Base-by-base conservation (phyloP, 345 rosid genomes). In the Isatis tinctoria region DNA sequence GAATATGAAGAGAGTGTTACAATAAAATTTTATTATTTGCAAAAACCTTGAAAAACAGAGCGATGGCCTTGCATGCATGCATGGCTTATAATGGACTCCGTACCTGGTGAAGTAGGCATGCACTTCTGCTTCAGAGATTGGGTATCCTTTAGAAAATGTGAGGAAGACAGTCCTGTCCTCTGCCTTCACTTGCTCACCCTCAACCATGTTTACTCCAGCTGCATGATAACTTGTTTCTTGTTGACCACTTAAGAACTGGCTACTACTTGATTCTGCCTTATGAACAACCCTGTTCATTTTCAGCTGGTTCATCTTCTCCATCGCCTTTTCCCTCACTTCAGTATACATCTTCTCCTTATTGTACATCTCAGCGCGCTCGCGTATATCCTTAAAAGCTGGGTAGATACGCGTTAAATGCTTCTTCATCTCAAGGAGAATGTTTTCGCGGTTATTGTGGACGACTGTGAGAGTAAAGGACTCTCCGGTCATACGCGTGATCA, bases 121-220 rank as follows among this genome's bases (percentile, higher is more conserved):
- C 33, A 91, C 75, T 81, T 89, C 97, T 16, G 72, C 60, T 47
- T 85, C 85, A 0, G 85, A 68, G 57, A 87, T 77, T 1, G 90
- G 90, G 70, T 89, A 89, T 4, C 97, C 97, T 76, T 75, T 87
- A 0, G 97, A 91, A 70, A 91, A 91, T 0, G 96, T 87, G 79
- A 89, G 77, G 87, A 91, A 89, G 65, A 91, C 71, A 9, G 93
- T 85, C 82, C 91, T 79, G 5, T 75, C 82, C 26, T 84, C 87
- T 0, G 59, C 32, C 0, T 67, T 61, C 7, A 61, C 65, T 26
- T 28, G 60, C 10, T 57, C 41, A 12, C 24, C 70, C 16, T 52
- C 69, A 43, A 27, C 70, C 12, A 18, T 24, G 22, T 35, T 28
- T 41, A 56, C 5, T 27, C 26, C 28, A 53, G 35, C 60, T 28